Percentiles rank a stretch among this genome's conserved stretches.
phyloP scores from a whole-genome alignment of 305 asterid genomes.

The Euphrasia arctica region DNA sequence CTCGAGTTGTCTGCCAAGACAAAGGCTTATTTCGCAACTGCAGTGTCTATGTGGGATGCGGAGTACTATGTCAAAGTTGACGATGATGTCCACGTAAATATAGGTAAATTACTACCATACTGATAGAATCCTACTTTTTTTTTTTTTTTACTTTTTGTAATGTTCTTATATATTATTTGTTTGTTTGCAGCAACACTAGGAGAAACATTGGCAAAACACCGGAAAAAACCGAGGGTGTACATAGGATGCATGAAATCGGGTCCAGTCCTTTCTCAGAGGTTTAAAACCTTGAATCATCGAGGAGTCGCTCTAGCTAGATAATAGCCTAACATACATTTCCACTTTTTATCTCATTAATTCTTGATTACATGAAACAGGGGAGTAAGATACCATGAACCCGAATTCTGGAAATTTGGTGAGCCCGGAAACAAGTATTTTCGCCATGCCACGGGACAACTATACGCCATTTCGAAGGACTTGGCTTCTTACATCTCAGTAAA shows the following conservation, averaged over 20 bases:
- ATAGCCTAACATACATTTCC: conserved; percentile 1
- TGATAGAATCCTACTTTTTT: too few species aligned
- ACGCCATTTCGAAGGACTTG: conserved; percentile 84
- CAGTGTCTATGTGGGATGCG: conserved; percentile 83
- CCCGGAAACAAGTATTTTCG: conserved; percentile 91
- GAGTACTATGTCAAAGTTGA: conserved; percentile 93
- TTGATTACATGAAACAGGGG: conserved; percentile 52
- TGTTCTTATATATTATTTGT: not conserved
- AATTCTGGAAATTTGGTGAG: conserved; percentile 93
- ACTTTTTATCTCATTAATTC: conserved; percentile 8
- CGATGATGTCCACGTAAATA: conserved; percentile 92
- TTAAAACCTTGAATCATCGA: conserved; percentile 8
- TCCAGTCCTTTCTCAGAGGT: conserved; percentile 92
- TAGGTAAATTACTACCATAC: conserved; percentile 44
- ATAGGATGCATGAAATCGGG: conserved; percentile 96
- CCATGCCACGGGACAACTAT: conserved; percentile 91
- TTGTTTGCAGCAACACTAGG: conserved; percentile 69
- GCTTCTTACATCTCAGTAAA: conserved; percentile 69
- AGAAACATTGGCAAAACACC: conserved; percentile 65
- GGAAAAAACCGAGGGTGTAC: conserved; percentile 68
- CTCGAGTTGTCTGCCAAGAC: conserved; percentile 95
- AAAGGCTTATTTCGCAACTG: conserved; percentile 73
- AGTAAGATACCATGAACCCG: conserved; percentile 94
- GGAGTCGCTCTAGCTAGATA: not conserved
- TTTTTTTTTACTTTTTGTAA: not conserved